Base-by-base conservation (phyloP, 331 rosid species). In the Quercus phellos region DNA sequence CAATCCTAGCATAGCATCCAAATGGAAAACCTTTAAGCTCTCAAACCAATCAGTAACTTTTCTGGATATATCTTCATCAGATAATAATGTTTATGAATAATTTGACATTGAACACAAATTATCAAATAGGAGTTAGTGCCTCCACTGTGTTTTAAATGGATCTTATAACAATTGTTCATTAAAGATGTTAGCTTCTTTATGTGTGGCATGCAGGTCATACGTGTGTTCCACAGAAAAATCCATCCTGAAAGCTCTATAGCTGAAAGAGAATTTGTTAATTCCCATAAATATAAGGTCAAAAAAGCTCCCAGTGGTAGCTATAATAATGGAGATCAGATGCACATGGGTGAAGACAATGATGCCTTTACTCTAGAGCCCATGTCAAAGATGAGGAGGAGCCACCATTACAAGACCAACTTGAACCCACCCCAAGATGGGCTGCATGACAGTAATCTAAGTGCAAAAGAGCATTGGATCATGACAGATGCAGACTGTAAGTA, bases 401-500 rank as follows among this genome's bases (percentile, higher is more conserved):
- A 75, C 68, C 22, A 61, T 74, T 59, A 76, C 53, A 80, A 77
- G 82, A 80, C 78, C 83, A 67, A 77, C 71, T 72, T 85, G 85
- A 81, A 82, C 73, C 82, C 84, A 46, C 80, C 89, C 21, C 91
- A 80, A 55, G 55, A 74, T 46, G 86, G 79, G 50, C 73, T 74
- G 59, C 79, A 66, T 68, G 73, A 84, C 79, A 77, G 83, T 55
- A 75, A 84, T 75, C 75, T 84, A 35, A 84, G 82, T 60, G 87
- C 85, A 80, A 89, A 85, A 64, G 99, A 85, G 86, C 93, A 91
- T 77, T 94, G 99, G 99, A 92, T 94, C 85, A 94, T 85, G 80
- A 92, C 96, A 79, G 98, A 94, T 71, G 87, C 90, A 29, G 96
- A 94, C 77, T 94, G 99, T 92, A 91, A 92, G 99, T 88, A 73